Conservation (phyloP, 768 basidiomycete genomes). For the Boletus rubroflammeus region DNA sequence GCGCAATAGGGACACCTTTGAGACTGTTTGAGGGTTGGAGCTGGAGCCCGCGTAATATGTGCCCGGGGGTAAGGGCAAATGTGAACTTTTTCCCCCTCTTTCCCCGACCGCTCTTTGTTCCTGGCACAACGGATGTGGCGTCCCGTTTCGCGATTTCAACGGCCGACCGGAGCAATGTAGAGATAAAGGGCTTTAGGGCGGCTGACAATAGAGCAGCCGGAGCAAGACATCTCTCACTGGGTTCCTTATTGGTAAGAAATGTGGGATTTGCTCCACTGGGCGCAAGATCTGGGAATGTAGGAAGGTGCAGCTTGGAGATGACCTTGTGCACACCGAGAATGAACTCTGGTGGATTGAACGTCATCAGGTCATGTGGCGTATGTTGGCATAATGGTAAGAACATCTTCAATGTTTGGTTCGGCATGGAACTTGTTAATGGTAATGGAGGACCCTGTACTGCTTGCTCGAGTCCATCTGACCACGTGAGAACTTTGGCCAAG, state of each 20-base stretch:
- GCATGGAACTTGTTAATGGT: background rate
- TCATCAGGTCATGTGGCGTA: slow-evolving; percentile 22
- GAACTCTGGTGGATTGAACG: slow-evolving; percentile 25
- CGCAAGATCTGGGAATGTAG: slow-evolving; percentile 18
- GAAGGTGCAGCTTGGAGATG: slow-evolving; percentile 16
- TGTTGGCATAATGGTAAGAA: slow-evolving; percentile 13
- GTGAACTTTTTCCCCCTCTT: slow-evolving; percentile 23
- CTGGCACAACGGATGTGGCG: slow-evolving; percentile 21
- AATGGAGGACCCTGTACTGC: slow-evolving; percentile 7
- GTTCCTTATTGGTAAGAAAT: slow-evolving; percentile 13
- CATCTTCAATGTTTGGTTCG: slow-evolving; percentile 1
- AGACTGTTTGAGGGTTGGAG: slow-evolving; percentile 4
- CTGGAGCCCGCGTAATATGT: slow-evolving; percentile 38
- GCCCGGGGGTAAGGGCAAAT: slow-evolving; percentile 37
- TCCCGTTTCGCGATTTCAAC: slow-evolving; percentile 33
- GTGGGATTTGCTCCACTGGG: slow-evolving; percentile 3
- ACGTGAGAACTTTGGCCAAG: slow-evolving; percentile 12
- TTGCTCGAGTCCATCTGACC: slow-evolving; percentile 18
- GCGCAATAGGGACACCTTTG: background rate
- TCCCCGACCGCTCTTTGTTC: slow-evolving; percentile 16
- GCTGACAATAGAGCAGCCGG: slow-evolving; percentile 38
- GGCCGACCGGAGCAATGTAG: slow-evolving; percentile 32
- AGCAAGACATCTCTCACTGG: slow-evolving; percentile 28
- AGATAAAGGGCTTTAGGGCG: slow-evolving; percentile 31
- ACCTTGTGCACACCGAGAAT: slow-evolving; percentile 27